These are phyloP conservation scores for Canavalia ensiformis DNA, from an alignment of 306 rosid genomes.

Conservation along the genomic window DNA sequence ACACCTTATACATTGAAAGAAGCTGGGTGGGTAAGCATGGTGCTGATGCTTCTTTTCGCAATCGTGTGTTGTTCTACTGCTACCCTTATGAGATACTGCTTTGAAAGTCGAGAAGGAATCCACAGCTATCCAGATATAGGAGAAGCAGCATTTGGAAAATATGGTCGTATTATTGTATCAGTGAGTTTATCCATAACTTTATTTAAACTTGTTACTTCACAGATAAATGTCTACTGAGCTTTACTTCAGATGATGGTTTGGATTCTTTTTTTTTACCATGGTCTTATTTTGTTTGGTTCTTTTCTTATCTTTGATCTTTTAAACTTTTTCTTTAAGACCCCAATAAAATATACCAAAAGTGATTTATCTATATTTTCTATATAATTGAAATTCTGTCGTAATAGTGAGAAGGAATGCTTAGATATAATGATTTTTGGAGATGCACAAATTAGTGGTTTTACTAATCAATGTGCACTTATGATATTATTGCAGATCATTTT, in stretches of 20 bases:
- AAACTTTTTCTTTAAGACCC: not conserved
- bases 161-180: conserved; percentile 71
- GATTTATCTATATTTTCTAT: not conserved
- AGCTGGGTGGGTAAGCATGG: conserved; percentile 83
- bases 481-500: conserved; percentile 71
- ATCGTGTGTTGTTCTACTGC: conserved; percentile 75
- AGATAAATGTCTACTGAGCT: not conserved
- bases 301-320: conserved; percentile 14
- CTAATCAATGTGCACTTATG: conserved; percentile 41
- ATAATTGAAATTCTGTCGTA: not conserved
- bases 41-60: conserved; percentile 67
- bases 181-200: conserved; percentile 59
- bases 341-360: not conserved
- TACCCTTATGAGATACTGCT: conserved; percentile 70
- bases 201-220: conserved; percentile 26
- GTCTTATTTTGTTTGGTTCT: conserved; percentile 10
- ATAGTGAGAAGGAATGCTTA: conserved; percentile 32
- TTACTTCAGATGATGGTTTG: not conserved
- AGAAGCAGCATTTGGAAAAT: conserved; percentile 89
- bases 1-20: conserved; percentile 68
- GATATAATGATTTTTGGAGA: not conserved
- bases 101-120: conserved; percentile 70
- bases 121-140: conserved; percentile 74
- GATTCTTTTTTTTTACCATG: not conserved
- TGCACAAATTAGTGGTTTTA: conserved; percentile 6